These are phyloP conservation scores for Tetrahymena thermophila DNA, from an alignment of 73 alveolate genomes.

Conservation along the genomic window DNA sequence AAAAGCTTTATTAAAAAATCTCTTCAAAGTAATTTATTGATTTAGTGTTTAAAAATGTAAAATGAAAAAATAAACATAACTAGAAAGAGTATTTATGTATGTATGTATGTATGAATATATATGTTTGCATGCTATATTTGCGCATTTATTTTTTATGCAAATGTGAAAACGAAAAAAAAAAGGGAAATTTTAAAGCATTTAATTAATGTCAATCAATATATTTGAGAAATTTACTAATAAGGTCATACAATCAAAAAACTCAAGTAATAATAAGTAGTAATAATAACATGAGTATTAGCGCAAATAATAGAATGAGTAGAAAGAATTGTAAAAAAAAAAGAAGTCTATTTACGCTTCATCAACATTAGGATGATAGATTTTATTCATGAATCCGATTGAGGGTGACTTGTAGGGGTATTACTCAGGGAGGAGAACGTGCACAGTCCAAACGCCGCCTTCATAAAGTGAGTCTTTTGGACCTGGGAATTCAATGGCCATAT, in stretches of 20 bases:
- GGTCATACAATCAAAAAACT: neutral
- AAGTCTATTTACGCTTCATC: slow-evolving; percentile 74
- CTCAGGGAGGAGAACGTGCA: slow-evolving; percentile 83
- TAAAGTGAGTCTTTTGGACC: slow-evolving; percentile 91
- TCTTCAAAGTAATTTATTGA: neutral
- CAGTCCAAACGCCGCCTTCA: slow-evolving; percentile 87
- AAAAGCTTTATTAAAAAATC: neutral
- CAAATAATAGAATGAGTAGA: neutral
- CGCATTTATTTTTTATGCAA: neutral
- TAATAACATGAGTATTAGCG: neutral
- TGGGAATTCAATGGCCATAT: slow-evolving; percentile 50
- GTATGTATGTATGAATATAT: no score
- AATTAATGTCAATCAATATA: neutral
- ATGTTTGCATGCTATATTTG: no score
- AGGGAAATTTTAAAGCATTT: neutral
- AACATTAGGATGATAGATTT: slow-evolving; percentile 91
- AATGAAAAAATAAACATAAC: neutral
- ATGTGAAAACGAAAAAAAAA: neutral
- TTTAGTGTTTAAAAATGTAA: neutral
- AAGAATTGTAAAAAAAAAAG: neutral
- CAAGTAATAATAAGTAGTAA: neutral
- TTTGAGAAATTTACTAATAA: neutral
- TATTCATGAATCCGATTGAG: slow-evolving; percentile 84
- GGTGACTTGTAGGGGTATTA: slow-evolving; percentile 94
- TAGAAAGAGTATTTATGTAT: neutral